These are phyloP conservation scores for Williopsis jadinii DNA, from an alignment of 1,139 yeast genomes.

Conservation along the genomic window DNA sequence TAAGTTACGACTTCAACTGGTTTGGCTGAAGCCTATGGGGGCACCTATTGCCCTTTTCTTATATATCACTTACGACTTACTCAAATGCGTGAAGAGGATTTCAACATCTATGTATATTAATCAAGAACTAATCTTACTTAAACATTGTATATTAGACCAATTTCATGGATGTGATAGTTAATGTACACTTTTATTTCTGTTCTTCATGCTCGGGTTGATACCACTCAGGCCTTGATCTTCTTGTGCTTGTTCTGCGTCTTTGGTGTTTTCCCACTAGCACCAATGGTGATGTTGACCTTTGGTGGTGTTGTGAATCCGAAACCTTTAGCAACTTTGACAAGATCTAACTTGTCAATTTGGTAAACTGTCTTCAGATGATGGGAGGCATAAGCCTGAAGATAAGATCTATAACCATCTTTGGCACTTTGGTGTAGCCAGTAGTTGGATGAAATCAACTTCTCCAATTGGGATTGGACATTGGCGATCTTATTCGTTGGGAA, in stretches of 20 bases:
- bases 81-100: no score
- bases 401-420: constrained; percentile 94
- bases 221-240: constrained; percentile 12
- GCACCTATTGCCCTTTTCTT: background rate
- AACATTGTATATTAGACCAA: background rate
- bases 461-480: constrained; percentile 89
- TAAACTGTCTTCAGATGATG: constrained; percentile 94
- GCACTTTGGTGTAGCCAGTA: constrained; percentile 95
- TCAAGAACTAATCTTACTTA: background rate
- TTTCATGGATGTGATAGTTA: no score
- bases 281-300: constrained; percentile 91
- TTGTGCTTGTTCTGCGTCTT: constrained; percentile 19
- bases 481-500: constrained; percentile 92
- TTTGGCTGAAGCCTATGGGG: no score
- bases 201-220: no score
- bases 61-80: background rate
- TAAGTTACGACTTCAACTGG: no score
- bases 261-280: constrained; percentile 72
- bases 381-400: constrained; percentile 93
- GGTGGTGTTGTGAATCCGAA: constrained; percentile 97
- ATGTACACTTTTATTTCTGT: no score
- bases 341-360: constrained; percentile 89
- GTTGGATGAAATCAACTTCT: constrained; percentile 84
- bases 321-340: constrained; percentile 90
- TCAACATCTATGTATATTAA: background rate